Evolutionary conservation across 345 rosid species (phyloP), one percentile per base, ranked within the genome.

Genomic region (Populus pruinosa): DNA sequence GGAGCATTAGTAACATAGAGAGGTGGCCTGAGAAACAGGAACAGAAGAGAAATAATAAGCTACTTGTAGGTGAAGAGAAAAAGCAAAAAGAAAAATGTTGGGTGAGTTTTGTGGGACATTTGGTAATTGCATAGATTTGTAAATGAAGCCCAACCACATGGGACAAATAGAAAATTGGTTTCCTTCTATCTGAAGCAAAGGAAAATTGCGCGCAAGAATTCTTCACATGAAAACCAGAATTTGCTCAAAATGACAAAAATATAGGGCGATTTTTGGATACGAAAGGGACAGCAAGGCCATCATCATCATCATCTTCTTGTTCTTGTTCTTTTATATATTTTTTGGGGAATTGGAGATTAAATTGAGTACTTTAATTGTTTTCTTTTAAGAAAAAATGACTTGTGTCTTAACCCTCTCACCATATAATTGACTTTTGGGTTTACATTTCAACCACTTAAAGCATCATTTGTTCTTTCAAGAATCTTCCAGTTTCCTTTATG

Each of bases 361-460:
- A 27, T 27, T 27, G 29, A 27, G 29, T 14, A 29, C 27, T 65
- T 65, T 65, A 29, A 43, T 43, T 10, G 47, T 43, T 43, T 43
- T 43, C 14, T 43, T 43, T 6, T 53, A 53, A 53, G 59, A 53
- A 20, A 18, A 5, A 53, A 17, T 20, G 8, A 6, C 38, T 44
- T 25, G 41, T 10, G 61, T 2, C 56, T 8, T 55, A 39, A 68
- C 47, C 77, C 49, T 72, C 76, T 43, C 47, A 74, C 70, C 78
- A 43, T 49, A 59, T 38, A 72, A 79, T 79, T 75, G 84, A 84
- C 83, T 75, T 79, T 63, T 69, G 47, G 56, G 69, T 67, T 73
- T 75, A 75, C 73, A 75, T 72, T 55, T 21, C 85, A 79, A 77
- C 84, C 44, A 53, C 2, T 47, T 21, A 44, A 35, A 69, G 49